Evolutionary conservation across 2,329 filamentous ascomycete genomes (phyloP), one percentile per base, ranked within the genome.

Genomic region (Myriosclerotinia duriaeana): DNA sequence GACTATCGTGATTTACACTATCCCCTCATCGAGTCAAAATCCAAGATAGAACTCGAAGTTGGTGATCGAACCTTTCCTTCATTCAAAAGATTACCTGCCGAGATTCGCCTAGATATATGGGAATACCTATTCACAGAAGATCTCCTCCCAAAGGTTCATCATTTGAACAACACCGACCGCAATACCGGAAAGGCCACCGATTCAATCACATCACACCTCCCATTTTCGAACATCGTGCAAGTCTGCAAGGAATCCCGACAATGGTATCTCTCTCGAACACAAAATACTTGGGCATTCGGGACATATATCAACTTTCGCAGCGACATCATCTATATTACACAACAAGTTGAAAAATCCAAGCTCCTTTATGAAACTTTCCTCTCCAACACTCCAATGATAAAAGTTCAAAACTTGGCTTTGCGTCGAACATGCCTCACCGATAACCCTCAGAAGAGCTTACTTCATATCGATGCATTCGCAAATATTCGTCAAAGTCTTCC

Each of bases 311-410:
- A 67, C n/a, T 58, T 52, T 26, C 22, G 26, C 38, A 71, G 46
- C 66, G 46, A 54, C 67, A 79, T 60, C 69, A 42, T 63, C 12
- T 53, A 63, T 12, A 11, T 63, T 8, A 63, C 52, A 48, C 22
- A 50, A 8, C 44, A 60, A 50, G 2, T 60, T 26, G 58, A 60
- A 20, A 14, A 34, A 26, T 60, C 58, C 44, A 50, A 20, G 7
- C 11, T 14, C 14, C 44, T 50, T 50, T 60, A 60, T 14, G n/a
- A 50, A 17, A 38, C 30, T 40, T 44, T 60, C 26, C 58, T 60
- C n/a, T 60, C 58, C n/a, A 38, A 42, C 46, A 44, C n/a, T 50
- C 44, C 17, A 0, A 50, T 60, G 58, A 50, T 6, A 2, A 50
- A 40, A 15, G 30, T 60, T 17, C 44, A 50, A 50, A 50, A 60